Evolutionary conservation across 345 rosid genomes (phyloP).

Genomic region (Eutrema yunnanense): DNA sequence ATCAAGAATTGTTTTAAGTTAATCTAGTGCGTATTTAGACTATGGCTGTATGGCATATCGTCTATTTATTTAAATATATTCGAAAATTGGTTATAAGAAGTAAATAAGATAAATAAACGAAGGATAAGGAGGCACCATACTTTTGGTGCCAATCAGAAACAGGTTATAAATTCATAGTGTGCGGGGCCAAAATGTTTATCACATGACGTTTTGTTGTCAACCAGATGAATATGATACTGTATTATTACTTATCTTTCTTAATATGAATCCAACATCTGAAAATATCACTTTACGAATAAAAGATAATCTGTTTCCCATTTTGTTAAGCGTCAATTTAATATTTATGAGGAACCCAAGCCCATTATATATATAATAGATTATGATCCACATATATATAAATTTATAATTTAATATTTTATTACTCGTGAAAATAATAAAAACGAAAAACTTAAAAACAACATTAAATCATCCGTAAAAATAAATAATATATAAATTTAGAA

Average conservation of each 20-base stretch:
- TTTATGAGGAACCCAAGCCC: background rate
- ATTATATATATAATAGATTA: too few species aligned
- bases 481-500: too few species aligned
- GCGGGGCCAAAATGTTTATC: slow-evolving; percentile 20
- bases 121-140: slow-evolving; percentile 15
- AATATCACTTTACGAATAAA: background rate
- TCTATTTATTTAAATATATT: background rate
- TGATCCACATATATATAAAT: too few species aligned
- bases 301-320: background rate
- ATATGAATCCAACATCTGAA: background rate
- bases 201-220: background rate
- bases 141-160: slow-evolving; percentile 27
- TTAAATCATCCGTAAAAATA: too few species aligned
- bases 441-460: too few species aligned
- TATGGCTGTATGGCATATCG: too few species aligned
- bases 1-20: background rate
- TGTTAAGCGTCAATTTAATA: background rate
- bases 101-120: background rate
- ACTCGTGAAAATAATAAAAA: too few species aligned
- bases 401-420: too few species aligned
- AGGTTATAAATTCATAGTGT: slow-evolving; percentile 24
- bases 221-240: background rate
- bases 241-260: background rate
- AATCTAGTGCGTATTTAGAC: background rate
- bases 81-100: background rate